Percentiles rank a stretch among this genome's conserved stretches.
These are phyloP conservation scores for Dorcoceras hygrometricum DNA, from an alignment of 257 asterid species.

Conservation along the genomic window DNA sequence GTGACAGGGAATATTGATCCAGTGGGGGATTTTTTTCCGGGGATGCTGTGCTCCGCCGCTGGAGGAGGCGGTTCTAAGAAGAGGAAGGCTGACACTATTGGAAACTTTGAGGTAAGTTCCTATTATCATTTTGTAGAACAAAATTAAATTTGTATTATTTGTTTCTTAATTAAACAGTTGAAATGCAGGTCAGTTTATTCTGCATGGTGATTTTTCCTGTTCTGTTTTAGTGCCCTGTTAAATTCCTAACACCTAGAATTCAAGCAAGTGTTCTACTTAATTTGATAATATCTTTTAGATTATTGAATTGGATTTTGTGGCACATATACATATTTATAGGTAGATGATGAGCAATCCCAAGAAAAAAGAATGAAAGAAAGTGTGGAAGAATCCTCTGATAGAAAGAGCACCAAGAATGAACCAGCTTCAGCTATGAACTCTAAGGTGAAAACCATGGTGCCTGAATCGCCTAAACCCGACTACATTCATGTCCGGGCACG, in stretches of 20 bases:
- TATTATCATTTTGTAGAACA: background rate
- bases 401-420: constrained; percentile 36
- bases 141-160: background rate
- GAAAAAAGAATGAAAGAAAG: constrained; percentile 53
- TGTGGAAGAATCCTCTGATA: constrained; percentile 46
- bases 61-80: constrained; percentile 51
- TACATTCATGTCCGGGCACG: constrained; percentile 95
- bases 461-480: constrained; percentile 59
- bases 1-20: constrained; percentile 27
- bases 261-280: background rate
- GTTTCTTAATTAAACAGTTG: background rate
- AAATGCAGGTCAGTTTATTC: background rate
- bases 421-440: constrained; percentile 30
- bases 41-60: constrained; percentile 21
- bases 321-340: constrained; percentile 27
- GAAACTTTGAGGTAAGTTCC: constrained; percentile 38
- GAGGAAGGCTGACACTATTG: constrained; percentile 52
- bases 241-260: background rate
- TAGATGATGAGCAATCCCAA: constrained; percentile 40
- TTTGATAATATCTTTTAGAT: background rate
- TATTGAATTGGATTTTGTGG: background rate
- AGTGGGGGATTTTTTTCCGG: constrained; percentile 24
- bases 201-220: background rate
- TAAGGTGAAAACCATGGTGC: constrained; percentile 39
- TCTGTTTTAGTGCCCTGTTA: background rate